A percentile compares a stretch with the other conserved stretches of the same genome.
These are phyloP conservation scores for Vigna nakashimae DNA, from an alignment of 306 rosid genomes.

Conservation along the genomic window DNA sequence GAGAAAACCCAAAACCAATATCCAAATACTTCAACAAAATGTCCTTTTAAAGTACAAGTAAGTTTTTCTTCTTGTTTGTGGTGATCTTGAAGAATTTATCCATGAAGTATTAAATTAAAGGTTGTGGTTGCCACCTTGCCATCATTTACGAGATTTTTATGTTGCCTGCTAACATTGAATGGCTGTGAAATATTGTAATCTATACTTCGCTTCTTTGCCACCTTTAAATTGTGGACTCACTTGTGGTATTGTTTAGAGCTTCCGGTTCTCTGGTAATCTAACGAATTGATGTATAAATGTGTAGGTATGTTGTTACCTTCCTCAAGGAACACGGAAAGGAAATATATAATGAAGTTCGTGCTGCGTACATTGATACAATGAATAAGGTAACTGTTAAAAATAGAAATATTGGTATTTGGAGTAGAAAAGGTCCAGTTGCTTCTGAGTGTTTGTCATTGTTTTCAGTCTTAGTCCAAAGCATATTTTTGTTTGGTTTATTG, in stretches of 20 bases:
- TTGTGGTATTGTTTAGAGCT: constrained; percentile 34
- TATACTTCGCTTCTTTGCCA: constrained; percentile 30
- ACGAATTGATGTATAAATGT: constrained; percentile 45
- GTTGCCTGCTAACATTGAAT: constrained; percentile 19
- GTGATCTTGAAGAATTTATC: constrained; percentile 32
- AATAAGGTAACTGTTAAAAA: constrained; percentile 68
- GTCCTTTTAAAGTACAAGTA: constrained; percentile 97
- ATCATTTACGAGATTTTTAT: constrained; percentile 17
- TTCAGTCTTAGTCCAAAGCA: constrained; percentile 12
- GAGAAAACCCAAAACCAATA: constrained; percentile 97
- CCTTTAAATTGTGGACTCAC: constrained; percentile 30
- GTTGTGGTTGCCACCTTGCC: constrained; percentile 13
- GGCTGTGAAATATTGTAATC: constrained; percentile 24
- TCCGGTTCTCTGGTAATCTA: constrained; percentile 38
- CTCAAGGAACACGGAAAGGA: constrained; percentile 97
- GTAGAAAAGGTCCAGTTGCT: constrained; percentile 8
- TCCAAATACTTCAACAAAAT: constrained; percentile 98
- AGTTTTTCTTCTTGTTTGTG: constrained; percentile 46
- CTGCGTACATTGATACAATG: constrained; percentile 93
- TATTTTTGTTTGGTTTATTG: constrained; percentile 20
- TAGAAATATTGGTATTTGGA: constrained; percentile 29
- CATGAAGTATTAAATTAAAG: constrained; percentile 30
- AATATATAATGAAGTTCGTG: constrained; percentile 83
- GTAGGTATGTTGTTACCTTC: constrained; percentile 81
- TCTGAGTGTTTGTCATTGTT: constrained; percentile 2